Conservation (phyloP, 768 basidiomycete species). For the Mycena leptocephala region DNA sequence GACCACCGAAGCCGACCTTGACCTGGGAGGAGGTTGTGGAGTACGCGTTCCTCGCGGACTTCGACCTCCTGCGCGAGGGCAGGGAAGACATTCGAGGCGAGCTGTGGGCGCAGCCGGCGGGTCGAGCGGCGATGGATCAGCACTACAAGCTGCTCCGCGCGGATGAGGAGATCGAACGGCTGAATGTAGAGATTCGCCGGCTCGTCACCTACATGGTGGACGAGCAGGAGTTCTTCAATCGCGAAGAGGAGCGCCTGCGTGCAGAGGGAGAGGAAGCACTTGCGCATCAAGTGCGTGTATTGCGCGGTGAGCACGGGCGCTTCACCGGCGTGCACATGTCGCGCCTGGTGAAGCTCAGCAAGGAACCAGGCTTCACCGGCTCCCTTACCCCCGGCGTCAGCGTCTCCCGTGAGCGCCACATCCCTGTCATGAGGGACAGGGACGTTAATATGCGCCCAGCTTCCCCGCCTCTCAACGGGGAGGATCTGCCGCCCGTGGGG, state of each 20-base stretch:
- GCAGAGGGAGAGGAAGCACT: neutral
- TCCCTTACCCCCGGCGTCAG: too few species aligned
- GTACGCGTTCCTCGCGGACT: slow-evolving; percentile 42
- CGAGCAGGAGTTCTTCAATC: slow-evolving; percentile 18
- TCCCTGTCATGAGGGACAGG: neutral
- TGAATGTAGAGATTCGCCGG: slow-evolving; percentile 43
- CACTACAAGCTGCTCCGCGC: slow-evolving; percentile 38
- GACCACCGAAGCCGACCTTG: slow-evolving; percentile 18
- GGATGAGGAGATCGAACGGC: slow-evolving; percentile 39
- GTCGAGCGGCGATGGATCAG: slow-evolving; percentile 28
- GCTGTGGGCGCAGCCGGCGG: slow-evolving; percentile 33
- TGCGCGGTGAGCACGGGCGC: neutral
- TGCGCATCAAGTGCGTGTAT: neutral
- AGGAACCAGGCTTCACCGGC: slow-evolving; percentile 11
- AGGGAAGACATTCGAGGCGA: slow-evolving; percentile 26
- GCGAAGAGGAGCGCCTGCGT: slow-evolving; percentile 8
- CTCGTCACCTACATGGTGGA: slow-evolving; percentile 38
- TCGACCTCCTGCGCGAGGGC: slow-evolving; percentile 35
- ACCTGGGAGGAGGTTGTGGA: slow-evolving; percentile 44
- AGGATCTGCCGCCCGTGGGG: too few species aligned
- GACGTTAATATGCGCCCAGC: neutral
- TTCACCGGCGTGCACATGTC: slow-evolving; percentile 17
- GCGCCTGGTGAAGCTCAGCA: slow-evolving; percentile 10
- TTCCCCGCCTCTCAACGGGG: neutral
- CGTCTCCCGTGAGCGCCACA: neutral